phyloP scores from a whole-genome alignment of 805 yeast genomes.

The Suhomyces sp. region DNA sequence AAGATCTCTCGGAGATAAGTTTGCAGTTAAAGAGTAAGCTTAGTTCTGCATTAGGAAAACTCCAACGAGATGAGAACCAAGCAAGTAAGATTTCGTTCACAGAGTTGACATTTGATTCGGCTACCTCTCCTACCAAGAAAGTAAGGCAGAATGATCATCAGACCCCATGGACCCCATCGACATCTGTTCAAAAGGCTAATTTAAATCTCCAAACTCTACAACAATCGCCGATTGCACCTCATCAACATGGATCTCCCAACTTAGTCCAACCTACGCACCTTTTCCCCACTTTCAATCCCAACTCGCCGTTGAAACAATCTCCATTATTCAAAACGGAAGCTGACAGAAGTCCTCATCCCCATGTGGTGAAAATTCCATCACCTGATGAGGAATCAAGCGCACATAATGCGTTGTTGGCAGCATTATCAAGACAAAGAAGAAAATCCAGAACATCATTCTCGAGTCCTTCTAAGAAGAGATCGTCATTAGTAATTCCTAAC shows the following conservation, averaged over 20 bases:
- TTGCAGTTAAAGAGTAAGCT: conserved; percentile 36
- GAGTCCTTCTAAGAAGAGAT: conserved; percentile 9
- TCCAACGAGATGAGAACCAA: conserved; percentile 26
- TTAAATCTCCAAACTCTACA: conserved; percentile 39
- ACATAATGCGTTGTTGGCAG: conserved; percentile 44
- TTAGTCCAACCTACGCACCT: background rate
- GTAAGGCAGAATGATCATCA: background rate
- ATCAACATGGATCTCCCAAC: conserved; percentile 1
- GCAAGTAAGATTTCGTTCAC: conserved; percentile 29
- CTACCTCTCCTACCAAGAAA: conserved; percentile 18
- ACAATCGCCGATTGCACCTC: conserved; percentile 26
- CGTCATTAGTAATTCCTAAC: background rate
- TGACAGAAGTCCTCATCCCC: conserved; percentile 4
- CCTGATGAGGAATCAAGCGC: conserved; percentile 46
- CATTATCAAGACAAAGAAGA: conserved; percentile 33
- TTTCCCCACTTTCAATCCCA: conserved; percentile 2
- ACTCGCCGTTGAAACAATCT: conserved; percentile 12
- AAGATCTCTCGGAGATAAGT: conserved; percentile 40
- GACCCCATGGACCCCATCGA: conserved; percentile 21
- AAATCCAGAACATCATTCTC: conserved; percentile 22
- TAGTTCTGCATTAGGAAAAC: conserved; percentile 41
- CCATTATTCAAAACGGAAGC: conserved; percentile 8
- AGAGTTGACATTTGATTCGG: conserved; percentile 23
- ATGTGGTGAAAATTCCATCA: conserved; percentile 20
- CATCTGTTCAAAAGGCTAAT: conserved; percentile 29